Conservation (phyloP, 1,284 basidiomycete genomes). For the Rhodotorula sp. region DNA sequence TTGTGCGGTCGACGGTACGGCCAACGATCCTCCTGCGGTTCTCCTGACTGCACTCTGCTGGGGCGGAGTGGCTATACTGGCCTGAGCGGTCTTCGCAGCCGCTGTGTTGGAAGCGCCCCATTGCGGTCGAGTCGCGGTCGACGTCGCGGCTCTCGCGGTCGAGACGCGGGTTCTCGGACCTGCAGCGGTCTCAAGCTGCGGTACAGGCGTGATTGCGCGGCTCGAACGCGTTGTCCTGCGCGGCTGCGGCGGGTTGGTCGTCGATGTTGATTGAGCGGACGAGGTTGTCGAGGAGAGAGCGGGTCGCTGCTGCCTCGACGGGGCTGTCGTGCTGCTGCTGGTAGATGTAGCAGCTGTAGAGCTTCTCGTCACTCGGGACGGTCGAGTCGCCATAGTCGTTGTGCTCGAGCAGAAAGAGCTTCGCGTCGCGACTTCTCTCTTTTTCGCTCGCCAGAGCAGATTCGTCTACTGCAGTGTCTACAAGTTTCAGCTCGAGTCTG, state of each 20-base stretch:
- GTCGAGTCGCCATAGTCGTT: constrained; percentile 14
- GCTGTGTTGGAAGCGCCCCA: not conserved
- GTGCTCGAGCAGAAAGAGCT: not conserved
- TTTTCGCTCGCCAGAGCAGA: too few species aligned
- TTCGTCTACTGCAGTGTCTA: too few species aligned
- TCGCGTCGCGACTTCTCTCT: not conserved
- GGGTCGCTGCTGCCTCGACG: not conserved
- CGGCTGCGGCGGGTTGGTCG: not conserved
- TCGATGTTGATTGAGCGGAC: constrained; percentile 9
- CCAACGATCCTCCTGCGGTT: not conserved
- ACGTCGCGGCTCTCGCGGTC: not conserved
- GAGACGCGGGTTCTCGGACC: constrained; percentile 4
- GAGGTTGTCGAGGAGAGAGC: not conserved
- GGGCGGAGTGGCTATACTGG: not conserved
- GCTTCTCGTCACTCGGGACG: constrained; percentile 20
- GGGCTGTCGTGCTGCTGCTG: not conserved
- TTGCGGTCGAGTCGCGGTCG: not conserved
- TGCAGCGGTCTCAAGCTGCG: not conserved
- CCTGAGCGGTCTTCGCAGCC: not conserved
- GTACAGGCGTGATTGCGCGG: constrained; percentile 17
- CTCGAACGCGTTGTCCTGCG: constrained; percentile 20
- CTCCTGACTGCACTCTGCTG: not conserved
- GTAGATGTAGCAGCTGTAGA: constrained; percentile 5
- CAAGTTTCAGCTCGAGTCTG: too few species aligned
- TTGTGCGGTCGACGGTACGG: constrained; percentile 3